Evolutionary conservation across 768 basidiomycete genomes (phyloP), one percentile per base, ranked within the genome.

Genomic region (Lactarius quietus): DNA sequence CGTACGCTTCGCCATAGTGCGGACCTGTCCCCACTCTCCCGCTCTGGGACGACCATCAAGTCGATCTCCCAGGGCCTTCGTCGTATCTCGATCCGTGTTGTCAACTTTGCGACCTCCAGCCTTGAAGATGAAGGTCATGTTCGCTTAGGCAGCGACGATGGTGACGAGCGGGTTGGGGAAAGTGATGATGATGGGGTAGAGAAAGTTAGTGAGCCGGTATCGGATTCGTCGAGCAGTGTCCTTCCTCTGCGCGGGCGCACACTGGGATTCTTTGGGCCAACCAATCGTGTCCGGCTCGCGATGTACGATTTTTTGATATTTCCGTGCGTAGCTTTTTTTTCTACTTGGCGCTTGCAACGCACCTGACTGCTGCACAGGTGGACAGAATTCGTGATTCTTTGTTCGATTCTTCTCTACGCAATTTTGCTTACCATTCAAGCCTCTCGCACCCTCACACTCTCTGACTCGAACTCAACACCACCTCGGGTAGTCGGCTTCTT

Each of bases 301-400:
- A 81, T 94, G 70, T 90, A 87, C 72, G 78, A 79, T n/a, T 76
- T 91, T 58, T 78, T 98, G 26, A 78, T 88, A 15, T 84, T 86
- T 73, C 80, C 83, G 92, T 96, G 73, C 69, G 92, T 82, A 15
- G 63, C 31, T 39, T 56, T 58, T 59, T n/a, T 15, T 70, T 4
- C n/a, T 26, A 7, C 33, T 15, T 7, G 10, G 17, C 17, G n/a
- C 48, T 14, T 12, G 43, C n/a, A n/a, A n/a, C n/a, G n/a, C n/a
- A n/a, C 7, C 52, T 38, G 51, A 60, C n/a, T 43, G 51, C 15
- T 2, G 14, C 35, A 28, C 70, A 93, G 92, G 65, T 90, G 86
- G 83, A 95, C 95, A 20, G 96, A 98, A 77, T 92, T 92, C 31
- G 65, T 79, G 28, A 91, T 98, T 65, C 83, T 98, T 52, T 70